Evolutionary conservation across 176 grass and related monocot species (phyloP).

Genomic region (Tillandsia fasciculata): DNA sequence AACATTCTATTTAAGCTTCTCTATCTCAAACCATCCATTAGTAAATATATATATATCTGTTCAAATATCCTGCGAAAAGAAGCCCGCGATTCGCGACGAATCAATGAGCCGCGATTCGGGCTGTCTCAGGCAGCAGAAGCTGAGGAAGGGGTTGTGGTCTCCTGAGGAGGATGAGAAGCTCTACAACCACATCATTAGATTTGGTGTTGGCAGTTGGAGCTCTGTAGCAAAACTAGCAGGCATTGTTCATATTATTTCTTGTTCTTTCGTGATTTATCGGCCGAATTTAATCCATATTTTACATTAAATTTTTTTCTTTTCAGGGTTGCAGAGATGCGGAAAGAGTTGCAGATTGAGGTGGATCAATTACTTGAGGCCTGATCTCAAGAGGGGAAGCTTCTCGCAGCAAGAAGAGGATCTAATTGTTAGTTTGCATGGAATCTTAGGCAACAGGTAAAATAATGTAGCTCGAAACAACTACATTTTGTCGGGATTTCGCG

Average conservation of each 20-base stretch:
- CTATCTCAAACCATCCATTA: background rate
- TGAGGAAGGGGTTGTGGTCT: constrained; percentile 80
- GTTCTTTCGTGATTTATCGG: background rate
- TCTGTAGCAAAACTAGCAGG: constrained; percentile 75
- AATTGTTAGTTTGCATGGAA: constrained; percentile 61
- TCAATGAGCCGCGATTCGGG: constrained; percentile 42
- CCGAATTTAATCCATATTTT: too few species aligned
- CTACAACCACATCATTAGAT: constrained; percentile 85
- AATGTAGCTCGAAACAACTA: background rate
- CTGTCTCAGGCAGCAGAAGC: constrained; percentile 53
- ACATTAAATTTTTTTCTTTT: background rate
- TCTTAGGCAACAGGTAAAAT: constrained; percentile 64
- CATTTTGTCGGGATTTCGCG: background rate
- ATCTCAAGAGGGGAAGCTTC: constrained; percentile 88
- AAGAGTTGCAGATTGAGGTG: constrained; percentile 87
- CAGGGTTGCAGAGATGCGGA: constrained; percentile 87
- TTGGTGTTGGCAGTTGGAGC: constrained; percentile 85
- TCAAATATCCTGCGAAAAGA: too few species aligned
- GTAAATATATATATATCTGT: background rate
- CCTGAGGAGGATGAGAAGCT: constrained; percentile 92
- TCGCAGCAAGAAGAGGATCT: constrained; percentile 82
- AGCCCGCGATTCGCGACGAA: constrained; percentile 1
- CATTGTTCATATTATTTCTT: constrained; percentile 21
- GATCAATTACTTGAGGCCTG: constrained; percentile 88
- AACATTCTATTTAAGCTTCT: too few species aligned